phyloP scores from a whole-genome alignment of 225 moss, liverwort and hornwort species.

The Anthoceros angustus region DNA sequence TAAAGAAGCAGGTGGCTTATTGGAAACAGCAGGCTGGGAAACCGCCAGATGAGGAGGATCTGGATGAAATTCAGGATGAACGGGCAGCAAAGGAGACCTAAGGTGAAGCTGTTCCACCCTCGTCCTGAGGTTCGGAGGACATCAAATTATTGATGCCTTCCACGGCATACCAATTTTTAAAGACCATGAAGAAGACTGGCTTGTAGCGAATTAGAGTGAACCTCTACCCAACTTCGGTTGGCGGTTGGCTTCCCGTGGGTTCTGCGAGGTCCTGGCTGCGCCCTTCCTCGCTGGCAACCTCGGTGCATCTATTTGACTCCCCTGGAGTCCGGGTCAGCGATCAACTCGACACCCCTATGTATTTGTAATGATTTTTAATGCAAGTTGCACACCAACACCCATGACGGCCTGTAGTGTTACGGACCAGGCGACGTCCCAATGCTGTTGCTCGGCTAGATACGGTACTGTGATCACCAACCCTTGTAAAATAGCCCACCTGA shows the following conservation, averaged over 20 bases:
- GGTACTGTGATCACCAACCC: no score
- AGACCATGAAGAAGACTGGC: no score
- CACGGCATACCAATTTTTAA: neutral
- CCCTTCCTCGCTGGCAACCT: no score
- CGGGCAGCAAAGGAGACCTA: constrained; percentile 16
- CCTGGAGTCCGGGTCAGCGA: neutral
- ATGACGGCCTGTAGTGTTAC: no score
- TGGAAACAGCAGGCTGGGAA: constrained; percentile 90
- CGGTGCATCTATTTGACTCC: neutral
- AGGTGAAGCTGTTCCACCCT: neutral
- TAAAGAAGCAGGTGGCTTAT: constrained; percentile 64
- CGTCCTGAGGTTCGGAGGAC: neutral
- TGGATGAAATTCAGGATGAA: constrained; percentile 56
- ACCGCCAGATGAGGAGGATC: constrained; percentile 49
- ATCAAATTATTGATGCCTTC: neutral
- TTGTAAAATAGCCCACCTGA: no score
- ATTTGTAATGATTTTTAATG: constrained; percentile 5
- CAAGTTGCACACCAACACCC: neutral
- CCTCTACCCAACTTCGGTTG: no score
- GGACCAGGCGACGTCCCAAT: no score
- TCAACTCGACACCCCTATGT: neutral
- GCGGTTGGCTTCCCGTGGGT: no score
- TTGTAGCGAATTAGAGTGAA: no score
- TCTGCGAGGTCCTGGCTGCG: no score
- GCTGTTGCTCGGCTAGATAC: no score